Evolutionary conservation across 495 filamentous ascomycete genomes (phyloP).

Genomic region (Amniculicola lignicola): DNA sequence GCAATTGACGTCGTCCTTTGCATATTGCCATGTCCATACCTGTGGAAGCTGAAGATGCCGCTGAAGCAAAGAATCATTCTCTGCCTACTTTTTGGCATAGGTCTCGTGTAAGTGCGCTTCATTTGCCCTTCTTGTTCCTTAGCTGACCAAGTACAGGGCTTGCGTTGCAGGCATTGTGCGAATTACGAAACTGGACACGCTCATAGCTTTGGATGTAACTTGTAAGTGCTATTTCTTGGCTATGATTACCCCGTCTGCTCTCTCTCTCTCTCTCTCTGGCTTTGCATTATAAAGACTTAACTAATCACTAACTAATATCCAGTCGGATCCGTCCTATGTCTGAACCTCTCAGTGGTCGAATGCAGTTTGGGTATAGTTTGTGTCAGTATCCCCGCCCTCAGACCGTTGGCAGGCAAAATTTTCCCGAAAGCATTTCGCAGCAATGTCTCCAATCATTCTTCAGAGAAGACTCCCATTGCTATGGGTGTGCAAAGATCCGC

Average conservation of each 20-base stretch:
- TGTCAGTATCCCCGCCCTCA: slow-evolving; percentile 27
- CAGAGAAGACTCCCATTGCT: background rate
- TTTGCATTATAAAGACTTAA: background rate
- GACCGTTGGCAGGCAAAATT: slow-evolving; percentile 13
- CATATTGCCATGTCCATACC: slow-evolving; percentile 24
- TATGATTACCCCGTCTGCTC: background rate
- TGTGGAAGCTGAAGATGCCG: slow-evolving; percentile 28
- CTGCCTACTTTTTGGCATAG: slow-evolving; percentile 25
- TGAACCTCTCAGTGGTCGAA: slow-evolving; percentile 27
- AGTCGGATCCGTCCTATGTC: slow-evolving; percentile 19
- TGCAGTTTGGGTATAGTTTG: slow-evolving; percentile 31
- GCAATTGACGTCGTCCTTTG: slow-evolving; percentile 24
- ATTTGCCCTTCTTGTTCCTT: background rate
- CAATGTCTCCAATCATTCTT: slow-evolving; percentile 1
- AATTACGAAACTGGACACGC: slow-evolving; percentile 18
- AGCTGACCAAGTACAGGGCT: slow-evolving; percentile 13
- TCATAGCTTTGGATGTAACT: slow-evolving; percentile 17
- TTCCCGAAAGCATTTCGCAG: slow-evolving; percentile 16
- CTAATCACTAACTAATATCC: background rate
- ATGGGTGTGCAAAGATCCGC: background rate
- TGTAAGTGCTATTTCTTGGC: slow-evolving; percentile 10
- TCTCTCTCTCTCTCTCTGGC: background rate
- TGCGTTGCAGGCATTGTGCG: slow-evolving; percentile 24
- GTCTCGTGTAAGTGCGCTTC: slow-evolving; percentile 14
- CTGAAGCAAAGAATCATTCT: slow-evolving; percentile 26